Evolutionary conservation across 73 alveolate species (phyloP).

Genomic region (Paramecium bursaria): DNA sequence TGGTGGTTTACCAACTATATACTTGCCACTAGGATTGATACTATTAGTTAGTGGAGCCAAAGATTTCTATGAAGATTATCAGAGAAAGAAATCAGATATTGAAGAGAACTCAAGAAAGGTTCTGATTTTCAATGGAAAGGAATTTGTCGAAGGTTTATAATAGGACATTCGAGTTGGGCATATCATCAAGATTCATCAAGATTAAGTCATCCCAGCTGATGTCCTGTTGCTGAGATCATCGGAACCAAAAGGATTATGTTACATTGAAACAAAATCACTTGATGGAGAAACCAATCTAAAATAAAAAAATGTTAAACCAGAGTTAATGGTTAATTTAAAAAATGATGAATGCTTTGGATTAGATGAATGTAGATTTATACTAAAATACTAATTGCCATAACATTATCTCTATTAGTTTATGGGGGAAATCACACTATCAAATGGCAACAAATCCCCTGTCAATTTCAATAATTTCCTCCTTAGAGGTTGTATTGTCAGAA

Average conservation of each 20-base stretch:
- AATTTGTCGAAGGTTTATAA: conserved; percentile 75
- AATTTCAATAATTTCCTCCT: conserved; percentile 83
- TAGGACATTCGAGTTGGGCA: conserved; percentile 82
- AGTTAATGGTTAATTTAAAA: not conserved
- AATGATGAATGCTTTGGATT: conserved; percentile 57
- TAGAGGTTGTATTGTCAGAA: conserved; percentile 91
- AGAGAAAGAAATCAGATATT: conserved; percentile 90
- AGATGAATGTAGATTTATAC: conserved; percentile 12
- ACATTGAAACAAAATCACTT: conserved; percentile 93
- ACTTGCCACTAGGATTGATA: conserved; percentile 89
- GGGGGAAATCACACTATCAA: conserved; percentile 53
- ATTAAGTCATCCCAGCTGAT: conserved; percentile 95
- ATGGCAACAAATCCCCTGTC: conserved; percentile 16
- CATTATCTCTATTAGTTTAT: conserved; percentile 59
- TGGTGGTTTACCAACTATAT: conserved; percentile 84
- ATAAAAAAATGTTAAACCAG: conserved; percentile 73
- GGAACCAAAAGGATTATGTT: conserved; percentile 87
- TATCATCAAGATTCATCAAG: conserved; percentile 80
- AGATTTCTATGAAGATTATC: conserved; percentile 95
- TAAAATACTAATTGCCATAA: conserved; percentile 61
- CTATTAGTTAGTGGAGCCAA: conserved; percentile 88
- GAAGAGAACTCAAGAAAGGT: conserved; percentile 83
- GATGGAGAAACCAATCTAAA: conserved; percentile 98
- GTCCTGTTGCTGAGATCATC: conserved; percentile 84
- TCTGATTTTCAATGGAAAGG: conserved; percentile 65